Conservation (phyloP, 139 green algal genomes). For the Chlorella sp. region DNA sequence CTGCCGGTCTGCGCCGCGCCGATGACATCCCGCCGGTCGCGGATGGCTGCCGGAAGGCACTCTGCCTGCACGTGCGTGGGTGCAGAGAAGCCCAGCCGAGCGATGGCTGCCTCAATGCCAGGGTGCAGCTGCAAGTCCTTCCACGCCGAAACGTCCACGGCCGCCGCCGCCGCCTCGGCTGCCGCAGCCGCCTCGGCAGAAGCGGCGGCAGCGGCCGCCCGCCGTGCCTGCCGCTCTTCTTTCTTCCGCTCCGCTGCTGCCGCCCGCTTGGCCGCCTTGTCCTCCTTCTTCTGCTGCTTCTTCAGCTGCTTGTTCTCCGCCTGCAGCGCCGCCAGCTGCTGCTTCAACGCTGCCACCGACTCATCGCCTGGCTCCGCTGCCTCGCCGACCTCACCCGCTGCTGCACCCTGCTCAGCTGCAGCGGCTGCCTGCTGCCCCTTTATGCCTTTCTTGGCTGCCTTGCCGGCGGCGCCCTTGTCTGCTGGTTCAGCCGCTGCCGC, state of each 20-base stretch:
- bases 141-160: constrained; percentile 46
- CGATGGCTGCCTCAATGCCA: constrained; percentile 28
- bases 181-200: constrained; percentile 28
- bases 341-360: constrained; percentile 10
- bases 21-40: constrained; percentile 86
- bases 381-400: neutral
- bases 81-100: constrained; percentile 59
- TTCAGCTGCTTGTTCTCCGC: constrained; percentile 37
- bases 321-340: constrained; percentile 27
- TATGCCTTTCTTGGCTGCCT: neutral
- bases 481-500: neutral
- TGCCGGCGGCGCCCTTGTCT: neutral
- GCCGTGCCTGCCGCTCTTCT: neutral
- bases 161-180: neutral
- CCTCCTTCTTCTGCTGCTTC: constrained; percentile 42
- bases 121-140: constrained; percentile 42
- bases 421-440: neutral
- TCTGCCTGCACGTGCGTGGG: constrained; percentile 87
- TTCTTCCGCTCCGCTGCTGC: constrained; percentile 21
- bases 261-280: constrained; percentile 1
- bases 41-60: constrained; percentile 76
- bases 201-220: neutral
- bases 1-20: constrained; percentile 97
- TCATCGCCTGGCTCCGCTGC: neutral
- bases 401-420: neutral